Percentiles rank a stretch among this genome's conserved stretches.
These are phyloP conservation scores for Aureobasidium namibiae DNA, from an alignment of 2,329 filamentous ascomycete species.

Conservation along the genomic window DNA sequence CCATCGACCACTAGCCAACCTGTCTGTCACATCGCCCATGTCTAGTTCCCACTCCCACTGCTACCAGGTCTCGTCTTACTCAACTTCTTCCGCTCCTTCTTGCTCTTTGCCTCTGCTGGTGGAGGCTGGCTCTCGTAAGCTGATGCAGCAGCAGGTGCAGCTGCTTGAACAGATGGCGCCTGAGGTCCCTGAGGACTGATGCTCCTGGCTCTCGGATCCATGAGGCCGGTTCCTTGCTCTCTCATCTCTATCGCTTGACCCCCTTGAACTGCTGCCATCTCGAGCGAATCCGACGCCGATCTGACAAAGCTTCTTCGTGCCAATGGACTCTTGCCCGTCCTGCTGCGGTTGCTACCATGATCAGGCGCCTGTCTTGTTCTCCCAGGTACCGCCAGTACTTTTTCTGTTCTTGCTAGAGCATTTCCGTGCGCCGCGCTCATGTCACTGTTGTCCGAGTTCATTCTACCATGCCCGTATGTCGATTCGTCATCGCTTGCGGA, in stretches of 20 bases:
- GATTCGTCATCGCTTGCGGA: conserved; percentile 13
- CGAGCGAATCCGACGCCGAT: conserved; percentile 17
- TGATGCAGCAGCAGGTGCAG: neutral
- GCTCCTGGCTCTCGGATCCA: conserved; percentile 10
- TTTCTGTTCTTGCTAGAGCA: neutral
- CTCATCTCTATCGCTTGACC: conserved; percentile 9
- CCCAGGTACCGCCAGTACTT: conserved; percentile 13
- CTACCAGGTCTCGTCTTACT: conserved; percentile 9
- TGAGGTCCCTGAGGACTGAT: neutral
- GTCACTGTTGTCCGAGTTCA: conserved; percentile 9
- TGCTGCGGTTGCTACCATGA: neutral
- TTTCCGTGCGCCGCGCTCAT: conserved; percentile 1
- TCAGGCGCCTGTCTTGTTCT: neutral
- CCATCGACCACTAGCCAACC: neutral
- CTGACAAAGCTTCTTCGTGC: conserved; percentile 35
- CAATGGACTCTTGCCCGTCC: conserved; percentile 37
- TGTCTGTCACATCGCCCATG: neutral
- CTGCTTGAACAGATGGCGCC: neutral
- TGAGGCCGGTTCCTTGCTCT: neutral
- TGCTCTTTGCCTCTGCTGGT: neutral
- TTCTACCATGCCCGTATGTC: neutral
- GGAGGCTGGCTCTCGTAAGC: neutral
- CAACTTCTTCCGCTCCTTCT: conserved; percentile 10
- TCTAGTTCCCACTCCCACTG: conserved; percentile 5
- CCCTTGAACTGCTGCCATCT: neutral